Evolutionary conservation across 2,329 filamentous ascomycete species (phyloP).

Genomic region (Biscogniauxia marginata): DNA sequence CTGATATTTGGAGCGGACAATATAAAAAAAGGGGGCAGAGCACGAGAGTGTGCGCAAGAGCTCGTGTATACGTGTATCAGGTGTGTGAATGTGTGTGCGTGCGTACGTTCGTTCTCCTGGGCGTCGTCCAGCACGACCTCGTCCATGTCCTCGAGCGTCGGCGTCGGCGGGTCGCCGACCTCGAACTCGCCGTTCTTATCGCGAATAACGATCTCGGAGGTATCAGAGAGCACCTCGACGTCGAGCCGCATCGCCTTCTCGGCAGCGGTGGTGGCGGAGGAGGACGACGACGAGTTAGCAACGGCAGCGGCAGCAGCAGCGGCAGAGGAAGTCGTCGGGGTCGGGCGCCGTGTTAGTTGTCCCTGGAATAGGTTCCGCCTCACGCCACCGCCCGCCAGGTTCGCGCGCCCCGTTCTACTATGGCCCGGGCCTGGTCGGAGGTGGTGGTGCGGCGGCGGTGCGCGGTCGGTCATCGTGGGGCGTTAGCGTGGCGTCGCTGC

Average conservation of each 20-base stretch:
- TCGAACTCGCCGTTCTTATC: constrained; percentile 63
- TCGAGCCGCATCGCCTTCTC: constrained; percentile 7
- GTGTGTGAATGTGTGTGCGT: neutral
- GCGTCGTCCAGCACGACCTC: constrained; percentile 57
- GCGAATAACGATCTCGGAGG: constrained; percentile 59
- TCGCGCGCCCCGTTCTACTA: constrained; percentile 22
- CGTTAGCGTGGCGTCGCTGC: too few species aligned
- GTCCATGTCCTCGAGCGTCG: constrained; percentile 52
- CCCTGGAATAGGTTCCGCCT: constrained; percentile 60
- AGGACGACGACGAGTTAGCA: constrained; percentile 30
- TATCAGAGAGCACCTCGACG: constrained; percentile 42
- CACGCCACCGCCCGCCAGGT: constrained; percentile 30
- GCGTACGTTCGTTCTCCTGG: constrained; percentile 55
- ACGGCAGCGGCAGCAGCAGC: constrained; percentile 16
- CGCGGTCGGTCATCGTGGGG: constrained; percentile 27
- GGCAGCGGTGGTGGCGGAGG: constrained; percentile 29
- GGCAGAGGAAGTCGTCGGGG: constrained; percentile 34
- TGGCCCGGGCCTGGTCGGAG: constrained; percentile 20
- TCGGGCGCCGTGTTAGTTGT: constrained; percentile 57
- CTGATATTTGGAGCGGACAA: too few species aligned
- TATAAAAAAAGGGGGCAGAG: too few species aligned
- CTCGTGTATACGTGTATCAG: neutral
- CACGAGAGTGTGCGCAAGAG: too few species aligned
- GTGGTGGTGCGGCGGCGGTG: constrained; percentile 22
- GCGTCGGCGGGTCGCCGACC: constrained; percentile 55